phyloP scores from a whole-genome alignment of 2,329 filamentous ascomycete species.

The Colletotrichum lini region DNA sequence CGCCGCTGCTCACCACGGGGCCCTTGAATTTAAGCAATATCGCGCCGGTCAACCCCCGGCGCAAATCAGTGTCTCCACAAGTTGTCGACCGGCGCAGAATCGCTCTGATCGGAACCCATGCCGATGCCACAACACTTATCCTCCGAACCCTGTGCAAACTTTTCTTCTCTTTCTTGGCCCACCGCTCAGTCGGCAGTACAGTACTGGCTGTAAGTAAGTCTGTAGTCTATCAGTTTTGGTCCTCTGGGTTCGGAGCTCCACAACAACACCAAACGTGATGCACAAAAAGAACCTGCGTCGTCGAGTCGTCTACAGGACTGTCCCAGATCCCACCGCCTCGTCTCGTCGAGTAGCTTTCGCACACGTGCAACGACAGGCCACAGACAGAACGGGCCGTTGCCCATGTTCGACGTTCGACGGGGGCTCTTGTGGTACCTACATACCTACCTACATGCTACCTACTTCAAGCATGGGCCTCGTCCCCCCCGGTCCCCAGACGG shows the following conservation, averaged over 20 bases:
- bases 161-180: not conserved
- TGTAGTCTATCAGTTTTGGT: not conserved
- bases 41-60: conserved; percentile 37
- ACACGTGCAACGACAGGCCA: not conserved
- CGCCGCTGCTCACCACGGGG: conserved; percentile 23
- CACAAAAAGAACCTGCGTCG: conserved; percentile 17
- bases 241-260: conserved; percentile 13
- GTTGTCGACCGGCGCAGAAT: conserved; percentile 2
- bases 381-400: not conserved
- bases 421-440: conserved; percentile 5
- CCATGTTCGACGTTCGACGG: not conserved
- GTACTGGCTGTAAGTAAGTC: not conserved
- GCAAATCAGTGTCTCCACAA: conserved; percentile 40
- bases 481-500: not conserved
- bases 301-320: not conserved
- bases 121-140: conserved; percentile 27
- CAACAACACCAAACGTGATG: conserved; percentile 16
- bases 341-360: not conserved
- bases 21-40: conserved; percentile 27
- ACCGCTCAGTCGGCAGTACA: too few species aligned
- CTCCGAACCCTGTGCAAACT: conserved; percentile 37
- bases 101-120: conserved; percentile 32
- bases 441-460: not conserved
- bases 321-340: not conserved
- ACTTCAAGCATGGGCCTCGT: conserved; percentile 1